Conservation (phyloP, 2,329 filamentous ascomycete species). For the Exophiala dermatitidis region DNA sequence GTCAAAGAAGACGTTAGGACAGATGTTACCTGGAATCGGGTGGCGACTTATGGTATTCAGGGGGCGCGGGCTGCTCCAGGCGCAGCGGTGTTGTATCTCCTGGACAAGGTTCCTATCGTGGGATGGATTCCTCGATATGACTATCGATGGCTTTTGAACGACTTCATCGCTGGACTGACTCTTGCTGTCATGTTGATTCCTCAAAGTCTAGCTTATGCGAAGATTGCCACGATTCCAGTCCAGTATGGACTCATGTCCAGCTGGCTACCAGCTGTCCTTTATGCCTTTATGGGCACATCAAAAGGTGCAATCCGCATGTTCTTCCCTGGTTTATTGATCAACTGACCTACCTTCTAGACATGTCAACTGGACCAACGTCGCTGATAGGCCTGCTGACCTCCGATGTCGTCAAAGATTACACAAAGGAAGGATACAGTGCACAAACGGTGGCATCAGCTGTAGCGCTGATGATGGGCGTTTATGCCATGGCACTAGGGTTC, state of each 20-base stretch:
- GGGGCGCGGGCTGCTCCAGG: slow-evolving; percentile 43
- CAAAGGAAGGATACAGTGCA: slow-evolving; percentile 45
- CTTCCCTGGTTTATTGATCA: background rate
- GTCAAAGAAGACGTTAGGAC: slow-evolving; percentile 20
- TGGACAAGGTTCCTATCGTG: slow-evolving; percentile 55
- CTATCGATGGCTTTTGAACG: slow-evolving; percentile 54
- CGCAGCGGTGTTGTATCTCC: slow-evolving; percentile 48
- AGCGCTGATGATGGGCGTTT: slow-evolving; percentile 57
- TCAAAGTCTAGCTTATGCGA: slow-evolving; percentile 56
- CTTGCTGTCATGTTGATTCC: slow-evolving; percentile 56
- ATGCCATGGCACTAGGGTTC: slow-evolving; percentile 52
- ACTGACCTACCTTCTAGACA: slow-evolving; percentile 34
- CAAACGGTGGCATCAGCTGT: slow-evolving; percentile 55
- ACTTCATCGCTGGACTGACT: slow-evolving; percentile 56
- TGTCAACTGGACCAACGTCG: slow-evolving; percentile 58
- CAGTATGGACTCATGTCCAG: slow-evolving; percentile 55
- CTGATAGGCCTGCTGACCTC: slow-evolving; percentile 58
- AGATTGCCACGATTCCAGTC: slow-evolving; percentile 55
- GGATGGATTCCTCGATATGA: slow-evolving; percentile 59
- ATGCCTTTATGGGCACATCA: slow-evolving; percentile 55
- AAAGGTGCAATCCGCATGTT: slow-evolving; percentile 42
- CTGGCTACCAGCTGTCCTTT: slow-evolving; percentile 53
- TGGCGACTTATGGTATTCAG: slow-evolving; percentile 20
- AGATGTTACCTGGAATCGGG: slow-evolving; percentile 26
- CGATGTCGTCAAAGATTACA: slow-evolving; percentile 51